A percentile compares a stretch with the other conserved stretches of the same genome.
These are phyloP conservation scores for Globisporangium solare DNA, from an alignment of 352 stramenopile genomes.

Conservation along the genomic window DNA sequence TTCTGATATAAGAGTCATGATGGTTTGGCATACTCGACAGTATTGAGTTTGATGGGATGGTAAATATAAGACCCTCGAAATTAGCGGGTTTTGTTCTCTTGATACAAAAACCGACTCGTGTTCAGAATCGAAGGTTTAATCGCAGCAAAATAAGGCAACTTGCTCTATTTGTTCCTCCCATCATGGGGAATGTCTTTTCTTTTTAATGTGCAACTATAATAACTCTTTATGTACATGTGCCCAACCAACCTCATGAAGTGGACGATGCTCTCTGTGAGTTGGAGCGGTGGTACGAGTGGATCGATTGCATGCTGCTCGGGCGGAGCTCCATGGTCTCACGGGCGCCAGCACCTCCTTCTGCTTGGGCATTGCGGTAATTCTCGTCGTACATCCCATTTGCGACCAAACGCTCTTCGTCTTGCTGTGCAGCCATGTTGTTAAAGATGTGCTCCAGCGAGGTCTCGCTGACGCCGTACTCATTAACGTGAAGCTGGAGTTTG, in stretches of 20 bases:
- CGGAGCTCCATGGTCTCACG: constrained; percentile 8
- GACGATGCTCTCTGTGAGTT: constrained; percentile 20
- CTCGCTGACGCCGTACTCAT: constrained; percentile 88
- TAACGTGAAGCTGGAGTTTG: constrained; percentile 54
- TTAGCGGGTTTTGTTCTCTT: no score
- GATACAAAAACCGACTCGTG: no score
- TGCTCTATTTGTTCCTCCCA: no score
- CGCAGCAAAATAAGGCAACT: no score
- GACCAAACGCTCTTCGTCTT: constrained; percentile 50
- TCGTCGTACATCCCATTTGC: constrained; percentile 33
- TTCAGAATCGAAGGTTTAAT: no score
- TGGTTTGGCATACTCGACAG: no score
- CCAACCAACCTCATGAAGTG: constrained; percentile 1
- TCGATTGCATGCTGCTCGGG: constrained; percentile 31
- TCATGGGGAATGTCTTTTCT: no score
- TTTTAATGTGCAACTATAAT: no score
- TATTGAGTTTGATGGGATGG: no score
- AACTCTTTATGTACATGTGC: no score
- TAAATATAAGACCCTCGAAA: no score
- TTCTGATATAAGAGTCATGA: no score
- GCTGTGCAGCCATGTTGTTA: constrained; percentile 86
- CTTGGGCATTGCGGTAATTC: not conserved
- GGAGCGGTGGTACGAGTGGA: constrained; percentile 35
- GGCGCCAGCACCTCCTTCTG: constrained; percentile 3
- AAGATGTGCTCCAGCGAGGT: constrained; percentile 92